These are phyloP conservation scores for Cytospora chrysosperma DNA, from an alignment of 2,329 filamentous ascomycete species.

Conservation along the genomic window DNA sequence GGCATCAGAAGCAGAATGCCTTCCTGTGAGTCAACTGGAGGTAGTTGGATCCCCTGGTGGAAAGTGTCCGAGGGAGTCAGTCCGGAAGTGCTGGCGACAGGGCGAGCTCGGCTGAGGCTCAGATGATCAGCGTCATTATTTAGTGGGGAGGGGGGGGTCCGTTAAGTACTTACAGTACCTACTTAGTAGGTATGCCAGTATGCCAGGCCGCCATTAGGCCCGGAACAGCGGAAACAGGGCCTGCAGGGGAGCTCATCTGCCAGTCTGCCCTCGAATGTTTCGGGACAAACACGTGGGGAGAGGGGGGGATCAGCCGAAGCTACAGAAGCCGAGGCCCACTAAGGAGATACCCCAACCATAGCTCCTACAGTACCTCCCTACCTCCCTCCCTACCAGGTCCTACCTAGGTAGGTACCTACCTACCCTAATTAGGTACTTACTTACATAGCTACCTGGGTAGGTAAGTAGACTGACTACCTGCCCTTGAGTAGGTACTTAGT, in stretches of 20 bases:
- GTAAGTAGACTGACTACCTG: too few relatives aligned
- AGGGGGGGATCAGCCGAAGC: constrained; percentile 16
- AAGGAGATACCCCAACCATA: neutral
- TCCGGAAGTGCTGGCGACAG: neutral
- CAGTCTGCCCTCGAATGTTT: too few relatives aligned
- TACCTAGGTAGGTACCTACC: neutral
- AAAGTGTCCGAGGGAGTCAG: neutral
- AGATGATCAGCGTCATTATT: constrained; percentile 21
- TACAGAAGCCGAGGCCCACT: constrained; percentile 1
- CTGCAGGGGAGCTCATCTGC: neutral
- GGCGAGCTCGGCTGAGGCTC: constrained; percentile 14
- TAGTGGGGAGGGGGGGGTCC: too few relatives aligned
- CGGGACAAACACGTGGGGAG: constrained; percentile 7
- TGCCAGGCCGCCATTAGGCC: neutral
- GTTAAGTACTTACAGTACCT: too few relatives aligned
- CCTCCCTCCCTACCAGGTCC: too few relatives aligned
- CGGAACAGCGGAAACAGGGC: constrained; percentile 17
- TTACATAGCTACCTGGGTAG: too few relatives aligned
- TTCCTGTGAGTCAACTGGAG: neutral
- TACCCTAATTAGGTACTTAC: too few relatives aligned
- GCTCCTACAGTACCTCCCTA: too few relatives aligned
- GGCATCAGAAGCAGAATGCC: constrained; percentile 8
- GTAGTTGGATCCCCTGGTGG: neutral
- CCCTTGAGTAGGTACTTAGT: too few relatives aligned
- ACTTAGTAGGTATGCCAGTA: too few relatives aligned